Evolutionary conservation across 176 grass and related monocot species (phyloP).

Genomic region (Miscanthus lutarioriparius): DNA sequence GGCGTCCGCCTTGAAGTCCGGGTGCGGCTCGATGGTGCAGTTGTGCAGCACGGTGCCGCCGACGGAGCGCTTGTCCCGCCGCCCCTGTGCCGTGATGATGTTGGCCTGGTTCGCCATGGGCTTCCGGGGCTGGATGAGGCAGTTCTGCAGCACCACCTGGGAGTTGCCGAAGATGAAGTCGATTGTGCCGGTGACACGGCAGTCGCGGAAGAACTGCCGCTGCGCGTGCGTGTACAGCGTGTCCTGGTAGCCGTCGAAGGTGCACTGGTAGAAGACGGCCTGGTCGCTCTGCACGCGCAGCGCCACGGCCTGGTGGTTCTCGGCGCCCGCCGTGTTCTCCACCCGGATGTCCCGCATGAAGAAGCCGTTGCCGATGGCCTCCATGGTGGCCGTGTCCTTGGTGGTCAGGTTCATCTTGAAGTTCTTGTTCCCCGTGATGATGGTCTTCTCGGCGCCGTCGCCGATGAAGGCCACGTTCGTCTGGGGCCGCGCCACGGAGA

Average conservation of each 20-base stretch:
- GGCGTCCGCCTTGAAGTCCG: slow-evolving; percentile 27
- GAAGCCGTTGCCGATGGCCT: slow-evolving; percentile 77
- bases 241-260: slow-evolving; percentile 76
- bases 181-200: slow-evolving; percentile 51
- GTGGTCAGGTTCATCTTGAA: slow-evolving; percentile 66
- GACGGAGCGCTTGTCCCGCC: slow-evolving; percentile 49
- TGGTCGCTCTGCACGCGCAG: slow-evolving; percentile 61
- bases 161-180: slow-evolving; percentile 85
- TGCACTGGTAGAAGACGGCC: slow-evolving; percentile 68
- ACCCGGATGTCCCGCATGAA: slow-evolving; percentile 56
- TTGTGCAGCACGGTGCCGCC: slow-evolving; percentile 68
- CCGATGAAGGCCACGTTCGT: slow-evolving; percentile 66
- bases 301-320: slow-evolving; percentile 78
- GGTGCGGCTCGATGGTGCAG: slow-evolving; percentile 73
- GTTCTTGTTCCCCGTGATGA: slow-evolving; percentile 70
- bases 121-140: slow-evolving; percentile 54
- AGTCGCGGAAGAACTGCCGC: slow-evolving; percentile 80
- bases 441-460: slow-evolving; percentile 58
- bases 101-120: slow-evolving; percentile 73
- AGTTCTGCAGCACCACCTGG: slow-evolving; percentile 69
- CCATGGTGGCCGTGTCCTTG: slow-evolving; percentile 67
- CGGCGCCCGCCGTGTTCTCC: slow-evolving; percentile 75
- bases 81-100: slow-evolving; percentile 75
- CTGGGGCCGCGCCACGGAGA: slow-evolving; percentile 22
- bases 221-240: slow-evolving; percentile 76